These are phyloP conservation scores for Physcia stellaris DNA, from an alignment of 495 filamentous ascomycete genomes.

Conservation along the genomic window DNA sequence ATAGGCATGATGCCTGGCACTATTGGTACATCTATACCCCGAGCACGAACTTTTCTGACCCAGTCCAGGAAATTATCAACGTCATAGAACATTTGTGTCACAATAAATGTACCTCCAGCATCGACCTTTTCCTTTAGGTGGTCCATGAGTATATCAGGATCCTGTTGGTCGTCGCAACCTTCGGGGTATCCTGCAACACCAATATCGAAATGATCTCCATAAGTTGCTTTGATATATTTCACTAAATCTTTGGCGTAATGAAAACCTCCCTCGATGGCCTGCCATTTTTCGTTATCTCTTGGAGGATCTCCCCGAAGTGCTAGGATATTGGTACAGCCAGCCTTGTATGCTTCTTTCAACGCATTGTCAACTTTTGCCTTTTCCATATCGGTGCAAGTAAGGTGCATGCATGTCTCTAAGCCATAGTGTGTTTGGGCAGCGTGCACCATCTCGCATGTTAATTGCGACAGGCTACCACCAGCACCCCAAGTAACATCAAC, in stretches of 20 bases:
- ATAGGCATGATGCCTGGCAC: slow-evolving; percentile 99
- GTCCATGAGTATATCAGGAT: slow-evolving; percentile 71
- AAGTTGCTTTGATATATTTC: slow-evolving; percentile 75
- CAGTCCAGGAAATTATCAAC: slow-evolving; percentile 86
- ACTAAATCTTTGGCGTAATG: slow-evolving; percentile 89
- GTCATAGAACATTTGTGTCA: slow-evolving; percentile 99
- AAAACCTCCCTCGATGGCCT: slow-evolving; percentile 71
- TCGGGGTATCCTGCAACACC: slow-evolving; percentile 96
- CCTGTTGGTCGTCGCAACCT: slow-evolving; percentile 82
- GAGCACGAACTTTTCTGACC: slow-evolving; percentile 70
- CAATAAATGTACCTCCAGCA: slow-evolving; percentile 80
- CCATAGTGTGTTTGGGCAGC: slow-evolving; percentile 95
- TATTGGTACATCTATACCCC: slow-evolving; percentile 80
- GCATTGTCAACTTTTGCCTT: slow-evolving; percentile 80
- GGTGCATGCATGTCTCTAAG: slow-evolving; percentile 96
- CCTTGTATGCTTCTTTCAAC: slow-evolving; percentile 76
- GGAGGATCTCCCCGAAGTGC: slow-evolving; percentile 92
- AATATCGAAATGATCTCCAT: slow-evolving; percentile 95
- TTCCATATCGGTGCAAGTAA: slow-evolving; percentile 98
- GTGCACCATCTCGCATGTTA: slow-evolving; percentile 96
- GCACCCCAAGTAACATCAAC: slow-evolving; percentile 99
- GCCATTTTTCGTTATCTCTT: slow-evolving; percentile 88
- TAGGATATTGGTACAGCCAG: slow-evolving; percentile 95
- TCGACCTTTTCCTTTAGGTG: slow-evolving; percentile 98
- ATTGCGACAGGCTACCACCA: slow-evolving; percentile 73